These are phyloP conservation scores for Penicillium sp. DNA, from an alignment of 2,329 filamentous ascomycete genomes.

Conservation along the genomic window DNA sequence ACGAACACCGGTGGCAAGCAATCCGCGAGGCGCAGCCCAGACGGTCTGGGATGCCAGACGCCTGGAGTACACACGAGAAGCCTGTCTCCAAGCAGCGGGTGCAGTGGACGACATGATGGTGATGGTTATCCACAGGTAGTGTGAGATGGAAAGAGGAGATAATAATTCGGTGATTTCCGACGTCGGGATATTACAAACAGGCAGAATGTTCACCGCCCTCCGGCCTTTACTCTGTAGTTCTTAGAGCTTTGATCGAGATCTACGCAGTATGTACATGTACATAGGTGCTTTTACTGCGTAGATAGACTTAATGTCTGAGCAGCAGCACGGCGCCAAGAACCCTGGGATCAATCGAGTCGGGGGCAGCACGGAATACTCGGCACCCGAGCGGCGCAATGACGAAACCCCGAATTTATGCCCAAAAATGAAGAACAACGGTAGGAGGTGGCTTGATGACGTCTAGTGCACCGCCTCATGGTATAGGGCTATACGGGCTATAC, in stretches of 20 bases:
- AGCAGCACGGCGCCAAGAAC: not conserved
- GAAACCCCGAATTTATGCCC: not conserved
- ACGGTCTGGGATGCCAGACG: constrained; percentile 43
- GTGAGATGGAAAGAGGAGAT: constrained; percentile 23
- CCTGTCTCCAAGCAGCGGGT: constrained; percentile 69
- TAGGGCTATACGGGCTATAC: not conserved
- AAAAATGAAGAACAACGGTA: not conserved
- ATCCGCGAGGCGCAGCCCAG: constrained; percentile 40
- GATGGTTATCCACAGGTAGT: constrained; percentile 18
- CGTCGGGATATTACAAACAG: no score
- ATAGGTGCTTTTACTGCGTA: not conserved
- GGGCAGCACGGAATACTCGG: not conserved
- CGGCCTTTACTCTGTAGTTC: no score
- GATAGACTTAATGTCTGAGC: not conserved
- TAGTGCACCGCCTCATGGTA: not conserved
- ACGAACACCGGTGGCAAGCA: constrained; percentile 31
- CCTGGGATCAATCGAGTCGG: not conserved
- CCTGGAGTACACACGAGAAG: constrained; percentile 55
- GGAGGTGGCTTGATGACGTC: not conserved
- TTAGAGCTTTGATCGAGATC: no score
- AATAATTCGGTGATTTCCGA: constrained; percentile 5
- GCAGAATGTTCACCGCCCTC: no score
- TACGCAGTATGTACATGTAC: not conserved
- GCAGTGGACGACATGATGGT: constrained; percentile 59
- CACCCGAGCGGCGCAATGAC: not conserved